Percentiles rank a stretch among this genome's conserved stretches.
These are phyloP conservation scores for Phytophthora litchii DNA, from an alignment of 352 stramenopile species.

Conservation along the genomic window DNA sequence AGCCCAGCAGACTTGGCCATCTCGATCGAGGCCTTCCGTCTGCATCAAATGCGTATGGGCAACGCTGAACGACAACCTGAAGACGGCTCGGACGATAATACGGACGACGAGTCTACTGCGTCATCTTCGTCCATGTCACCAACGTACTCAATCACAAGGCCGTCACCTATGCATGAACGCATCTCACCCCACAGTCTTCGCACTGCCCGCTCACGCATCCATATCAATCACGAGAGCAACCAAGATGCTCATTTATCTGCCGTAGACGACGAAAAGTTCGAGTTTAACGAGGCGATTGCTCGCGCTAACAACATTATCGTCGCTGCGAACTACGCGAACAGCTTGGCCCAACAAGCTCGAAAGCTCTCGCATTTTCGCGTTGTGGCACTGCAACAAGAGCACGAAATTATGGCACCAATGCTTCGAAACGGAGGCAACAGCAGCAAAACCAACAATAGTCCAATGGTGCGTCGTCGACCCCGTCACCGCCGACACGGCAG, in stretches of 20 bases:
- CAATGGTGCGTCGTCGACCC: constrained; percentile 31
- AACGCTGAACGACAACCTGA: constrained; percentile 45
- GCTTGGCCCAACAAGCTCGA: constrained; percentile 72
- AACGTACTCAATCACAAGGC: constrained; percentile 19
- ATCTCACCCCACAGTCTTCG: constrained; percentile 24
- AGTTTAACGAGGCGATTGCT: constrained; percentile 57
- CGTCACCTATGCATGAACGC: constrained; percentile 5
- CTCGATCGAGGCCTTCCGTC: constrained; percentile 76
- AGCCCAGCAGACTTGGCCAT: constrained; percentile 77
- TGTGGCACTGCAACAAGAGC: constrained; percentile 65
- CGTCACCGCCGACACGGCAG: constrained; percentile 31
- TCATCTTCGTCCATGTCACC: constrained; percentile 35
- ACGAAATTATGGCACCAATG: constrained; percentile 45
- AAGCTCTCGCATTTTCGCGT: constrained; percentile 73
- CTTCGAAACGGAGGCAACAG: constrained; percentile 33
- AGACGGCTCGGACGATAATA: constrained; percentile 52
- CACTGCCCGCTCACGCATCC: constrained; percentile 31
- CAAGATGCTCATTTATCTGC: constrained; percentile 5
- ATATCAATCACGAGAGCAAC: constrained; percentile 27
- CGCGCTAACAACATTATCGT: constrained; percentile 67
- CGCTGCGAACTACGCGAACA: constrained; percentile 63
- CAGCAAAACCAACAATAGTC: constrained; percentile 28
- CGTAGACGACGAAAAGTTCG: constrained; percentile 19
- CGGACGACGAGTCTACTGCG: constrained; percentile 32
- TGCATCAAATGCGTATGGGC: constrained; percentile 69